These are phyloP conservation scores for Rhodotorula taiwanensis DNA, from an alignment of 768 basidiomycete genomes.

Conservation along the genomic window DNA sequence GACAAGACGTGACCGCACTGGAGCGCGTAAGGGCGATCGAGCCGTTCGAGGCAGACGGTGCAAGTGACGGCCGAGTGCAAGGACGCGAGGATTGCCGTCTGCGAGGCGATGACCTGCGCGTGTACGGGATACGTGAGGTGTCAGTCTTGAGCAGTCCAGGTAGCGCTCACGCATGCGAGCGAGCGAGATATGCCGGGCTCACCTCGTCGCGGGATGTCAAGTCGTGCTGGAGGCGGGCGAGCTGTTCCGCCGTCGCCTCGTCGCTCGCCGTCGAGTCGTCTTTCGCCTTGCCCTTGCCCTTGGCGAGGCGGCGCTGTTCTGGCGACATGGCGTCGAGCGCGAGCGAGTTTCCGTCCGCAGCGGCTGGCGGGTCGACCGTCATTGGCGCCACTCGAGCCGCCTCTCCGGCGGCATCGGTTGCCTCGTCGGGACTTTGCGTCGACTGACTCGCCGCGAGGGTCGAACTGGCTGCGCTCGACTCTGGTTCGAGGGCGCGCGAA, in stretches of 20 bases:
- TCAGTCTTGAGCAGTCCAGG: background rate
- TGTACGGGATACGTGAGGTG: accelerated
- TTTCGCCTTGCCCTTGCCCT: slow-evolving; percentile 30
- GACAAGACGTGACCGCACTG: slow-evolving; percentile 36
- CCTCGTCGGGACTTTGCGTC: no score
- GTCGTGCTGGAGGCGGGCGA: slow-evolving; percentile 5
- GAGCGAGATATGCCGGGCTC: background rate
- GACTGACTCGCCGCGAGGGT: no score
- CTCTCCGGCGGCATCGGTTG: background rate
- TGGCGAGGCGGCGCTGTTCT: slow-evolving; percentile 11
- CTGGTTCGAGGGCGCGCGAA: background rate
- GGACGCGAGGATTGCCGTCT: slow-evolving; percentile 19
- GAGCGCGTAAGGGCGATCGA: slow-evolving; percentile 32
- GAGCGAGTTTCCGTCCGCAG: background rate
- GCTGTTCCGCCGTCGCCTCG: background rate
- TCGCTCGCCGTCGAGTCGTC: background rate
- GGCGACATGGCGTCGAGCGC: slow-evolving; percentile 12
- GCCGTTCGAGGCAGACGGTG: slow-evolving; percentile 32
- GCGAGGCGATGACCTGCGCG: slow-evolving; percentile 15
- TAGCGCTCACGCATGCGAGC: no score
- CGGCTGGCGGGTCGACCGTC: no score
- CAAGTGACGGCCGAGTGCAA: slow-evolving; percentile 24
- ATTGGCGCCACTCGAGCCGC: no score
- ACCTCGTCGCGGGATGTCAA: slow-evolving; percentile 22
- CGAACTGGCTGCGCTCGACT: background rate